These are phyloP conservation scores for Mrakiaceae sp. DNA, from an alignment of 1,284 basidiomycete species.

Conservation along the genomic window DNA sequence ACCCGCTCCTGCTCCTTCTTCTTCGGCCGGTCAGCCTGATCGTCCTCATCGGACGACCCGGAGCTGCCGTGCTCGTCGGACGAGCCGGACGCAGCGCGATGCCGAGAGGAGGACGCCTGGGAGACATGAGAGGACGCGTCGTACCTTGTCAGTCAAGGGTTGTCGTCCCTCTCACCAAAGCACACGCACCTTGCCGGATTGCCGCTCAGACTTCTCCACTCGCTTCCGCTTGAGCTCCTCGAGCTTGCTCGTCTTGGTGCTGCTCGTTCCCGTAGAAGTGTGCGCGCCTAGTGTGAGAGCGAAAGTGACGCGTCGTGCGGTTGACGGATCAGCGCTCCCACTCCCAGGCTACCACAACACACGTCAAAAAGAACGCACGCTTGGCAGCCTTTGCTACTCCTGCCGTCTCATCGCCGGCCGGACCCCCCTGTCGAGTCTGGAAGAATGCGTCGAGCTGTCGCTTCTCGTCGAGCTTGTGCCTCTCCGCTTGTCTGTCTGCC, in stretches of 20 bases:
- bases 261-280: constrained; percentile 62
- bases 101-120: constrained; percentile 49
- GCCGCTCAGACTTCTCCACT: constrained; percentile 29
- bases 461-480: constrained; percentile 63
- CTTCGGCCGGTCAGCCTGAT: constrained; percentile 52
- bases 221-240: constrained; percentile 72
- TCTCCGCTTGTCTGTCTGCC: constrained; percentile 64
- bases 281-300: constrained; percentile 47
- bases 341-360: background rate
- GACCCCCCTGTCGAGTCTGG: constrained; percentile 47
- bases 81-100: constrained; percentile 38
- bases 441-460: constrained; percentile 65
- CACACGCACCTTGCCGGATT: constrained; percentile 40
- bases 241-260: constrained; percentile 67
- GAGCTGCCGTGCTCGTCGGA: constrained; percentile 21
- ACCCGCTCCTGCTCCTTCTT: constrained; percentile 54
- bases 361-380: constrained; percentile 39
- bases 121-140: constrained; percentile 18
- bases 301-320: background rate
- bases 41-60: constrained; percentile 23
- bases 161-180: constrained; percentile 41
- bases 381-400: constrained; percentile 60
- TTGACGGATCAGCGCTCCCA: no score
- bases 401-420: constrained; percentile 41
- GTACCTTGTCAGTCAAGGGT: constrained; percentile 31